Conservation (phyloP, 2,329 filamentous ascomycete species). For the Fusarium beomiforme region DNA sequence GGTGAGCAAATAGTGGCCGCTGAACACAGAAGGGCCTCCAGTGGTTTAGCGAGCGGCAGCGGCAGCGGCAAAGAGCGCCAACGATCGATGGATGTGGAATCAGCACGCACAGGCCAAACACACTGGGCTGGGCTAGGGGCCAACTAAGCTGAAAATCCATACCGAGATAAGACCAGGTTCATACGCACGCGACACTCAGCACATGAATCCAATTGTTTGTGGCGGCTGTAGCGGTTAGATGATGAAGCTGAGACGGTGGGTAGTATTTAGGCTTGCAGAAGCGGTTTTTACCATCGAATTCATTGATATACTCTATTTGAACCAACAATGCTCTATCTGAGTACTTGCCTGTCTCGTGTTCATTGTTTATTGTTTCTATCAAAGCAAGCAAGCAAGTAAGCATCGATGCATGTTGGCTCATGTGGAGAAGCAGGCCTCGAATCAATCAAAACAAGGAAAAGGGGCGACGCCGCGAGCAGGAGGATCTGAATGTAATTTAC, state of each 20-base stretch:
- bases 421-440: slow-evolving; percentile 20
- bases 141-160: slow-evolving; percentile 7
- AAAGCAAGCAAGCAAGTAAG: slow-evolving; percentile 10
- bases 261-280: slow-evolving; percentile 1
- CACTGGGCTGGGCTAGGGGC: too few species aligned
- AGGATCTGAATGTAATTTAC: slow-evolving; percentile 11
- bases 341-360: not conserved
- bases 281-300: not conserved
- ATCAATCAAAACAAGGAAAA: slow-evolving; percentile 17
- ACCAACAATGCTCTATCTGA: not conserved
- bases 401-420: not conserved
- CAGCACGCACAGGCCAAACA: not conserved
- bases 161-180: slow-evolving; percentile 14
- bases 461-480: slow-evolving; percentile 8
- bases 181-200: slow-evolving; percentile 27
- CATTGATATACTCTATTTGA: not conserved
- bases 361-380: not conserved
- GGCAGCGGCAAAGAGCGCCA: slow-evolving; percentile 16
- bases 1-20: not conserved
- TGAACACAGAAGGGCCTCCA: not conserved
- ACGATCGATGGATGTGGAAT: not conserved
- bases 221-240: slow-evolving; percentile 30
- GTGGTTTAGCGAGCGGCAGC: slow-evolving; percentile 36
- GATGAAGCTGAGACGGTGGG: not conserved
- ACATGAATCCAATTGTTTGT: slow-evolving; percentile 1